A percentile compares a stretch with the other conserved stretches of the same genome.
Conservation (phyloP, 1,284 basidiomycete species). For the Moniliella sp. region DNA sequence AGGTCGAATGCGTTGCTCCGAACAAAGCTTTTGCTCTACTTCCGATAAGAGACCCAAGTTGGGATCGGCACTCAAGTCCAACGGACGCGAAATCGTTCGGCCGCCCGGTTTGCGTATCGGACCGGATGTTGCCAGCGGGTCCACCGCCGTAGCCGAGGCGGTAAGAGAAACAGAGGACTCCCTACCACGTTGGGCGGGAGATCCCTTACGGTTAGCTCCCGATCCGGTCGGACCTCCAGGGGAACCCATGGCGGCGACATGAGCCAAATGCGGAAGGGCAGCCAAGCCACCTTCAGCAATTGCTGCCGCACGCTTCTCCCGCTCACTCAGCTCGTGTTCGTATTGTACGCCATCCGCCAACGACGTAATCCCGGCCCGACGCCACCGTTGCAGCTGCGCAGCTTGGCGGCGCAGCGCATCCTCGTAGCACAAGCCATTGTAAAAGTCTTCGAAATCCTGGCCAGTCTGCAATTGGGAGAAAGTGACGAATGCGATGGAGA, state of each 20-base stretch:
- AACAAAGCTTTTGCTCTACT: conserved; percentile 23
- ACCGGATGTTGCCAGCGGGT: too few relatives aligned
- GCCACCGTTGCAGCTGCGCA: conserved; percentile 25
- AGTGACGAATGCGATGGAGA: conserved; percentile 66
- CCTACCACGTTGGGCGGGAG: too few relatives aligned
- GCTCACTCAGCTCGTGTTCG: conserved; percentile 24
- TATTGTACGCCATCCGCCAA: conserved; percentile 22
- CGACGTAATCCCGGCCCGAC: conserved; percentile 22
- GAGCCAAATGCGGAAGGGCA: conserved; percentile 13
- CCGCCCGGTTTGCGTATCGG: too few relatives aligned
- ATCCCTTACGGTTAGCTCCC: too few relatives aligned
- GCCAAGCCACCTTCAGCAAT: conserved; percentile 23
- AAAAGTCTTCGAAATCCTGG: conserved; percentile 69
- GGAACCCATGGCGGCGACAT: too few relatives aligned
- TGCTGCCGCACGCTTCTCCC: conserved; percentile 15
- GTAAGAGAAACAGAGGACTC: too few relatives aligned
- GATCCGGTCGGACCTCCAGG: too few relatives aligned
- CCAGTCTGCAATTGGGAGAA: conserved; percentile 72
- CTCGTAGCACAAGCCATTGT: conserved; percentile 53
- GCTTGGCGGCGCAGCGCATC: conserved; percentile 23
- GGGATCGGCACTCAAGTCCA: conserved; percentile 19
- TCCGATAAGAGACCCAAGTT: conserved; percentile 22
- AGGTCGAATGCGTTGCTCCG: conserved; percentile 23
- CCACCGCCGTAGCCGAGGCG: too few relatives aligned
- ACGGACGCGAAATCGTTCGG: conserved; percentile 14